phyloP scores from a whole-genome alignment of 805 yeast genomes.

The Metschnikowia koreensis region DNA sequence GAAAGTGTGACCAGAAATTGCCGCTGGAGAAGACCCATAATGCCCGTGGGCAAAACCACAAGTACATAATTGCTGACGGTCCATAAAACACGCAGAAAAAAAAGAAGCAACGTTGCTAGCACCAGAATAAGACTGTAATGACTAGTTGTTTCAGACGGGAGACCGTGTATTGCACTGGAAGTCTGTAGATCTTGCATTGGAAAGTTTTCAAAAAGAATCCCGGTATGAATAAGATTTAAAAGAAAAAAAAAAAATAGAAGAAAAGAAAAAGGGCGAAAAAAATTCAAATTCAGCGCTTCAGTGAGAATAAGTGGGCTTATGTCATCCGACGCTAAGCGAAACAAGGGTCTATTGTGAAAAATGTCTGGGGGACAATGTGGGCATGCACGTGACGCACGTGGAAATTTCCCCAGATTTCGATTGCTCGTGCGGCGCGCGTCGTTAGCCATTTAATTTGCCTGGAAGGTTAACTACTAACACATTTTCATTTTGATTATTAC shows the following conservation, averaged over 20 bases:
- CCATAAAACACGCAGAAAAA: constrained; percentile 22
- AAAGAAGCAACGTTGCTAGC: constrained; percentile 7
- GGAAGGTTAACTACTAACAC: background rate
- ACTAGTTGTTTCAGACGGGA: background rate
- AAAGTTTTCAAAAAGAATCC: background rate
- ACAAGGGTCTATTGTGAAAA: background rate
- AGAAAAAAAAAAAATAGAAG: background rate
- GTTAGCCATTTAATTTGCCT: background rate
- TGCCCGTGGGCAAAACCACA: constrained; percentile 11
- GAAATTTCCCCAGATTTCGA: constrained; percentile 6
- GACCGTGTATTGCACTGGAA: background rate
- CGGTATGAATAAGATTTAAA: background rate
- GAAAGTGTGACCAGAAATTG: constrained; percentile 52
- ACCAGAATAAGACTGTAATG: constrained; percentile 3
- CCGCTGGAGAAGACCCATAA: constrained; percentile 34
- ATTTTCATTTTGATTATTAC: background rate
- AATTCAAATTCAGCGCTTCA: no score
- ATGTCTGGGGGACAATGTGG: constrained; percentile 1
- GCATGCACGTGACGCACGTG: constrained; percentile 1
- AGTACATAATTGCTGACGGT: constrained; percentile 16
- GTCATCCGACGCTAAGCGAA: background rate
- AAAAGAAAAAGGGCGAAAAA: background rate
- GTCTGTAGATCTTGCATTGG: background rate
- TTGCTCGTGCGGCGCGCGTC: background rate
- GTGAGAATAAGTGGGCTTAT: background rate